phyloP scores from a whole-genome alignment of 75 land plant species.

The Azolla pinnata region DNA sequence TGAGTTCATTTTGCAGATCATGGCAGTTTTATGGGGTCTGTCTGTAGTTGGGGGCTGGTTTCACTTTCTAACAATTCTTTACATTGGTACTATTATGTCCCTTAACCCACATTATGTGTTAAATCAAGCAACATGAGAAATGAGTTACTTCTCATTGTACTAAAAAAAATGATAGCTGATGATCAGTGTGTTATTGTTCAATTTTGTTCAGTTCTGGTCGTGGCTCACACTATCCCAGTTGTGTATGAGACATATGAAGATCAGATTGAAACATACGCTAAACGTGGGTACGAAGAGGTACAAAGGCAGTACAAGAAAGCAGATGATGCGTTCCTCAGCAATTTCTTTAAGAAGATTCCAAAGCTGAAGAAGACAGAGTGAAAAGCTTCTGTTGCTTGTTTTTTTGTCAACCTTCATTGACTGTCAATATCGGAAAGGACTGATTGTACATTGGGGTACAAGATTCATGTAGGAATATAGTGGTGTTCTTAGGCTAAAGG shows the following conservation, averaged over 20 bases:
- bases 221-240: conserved; percentile 37
- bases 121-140: no score
- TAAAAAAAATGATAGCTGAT: no score
- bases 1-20: conserved; percentile 15
- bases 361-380: conserved; percentile 13
- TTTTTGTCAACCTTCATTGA: no score
- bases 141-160: no score
- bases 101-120: background rate
- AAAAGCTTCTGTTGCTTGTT: no score
- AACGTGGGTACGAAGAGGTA: conserved; percentile 10
- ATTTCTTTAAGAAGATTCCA: conserved; percentile 13
- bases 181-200: background rate
- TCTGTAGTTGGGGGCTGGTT: conserved; percentile 22
- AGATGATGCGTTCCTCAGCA: conserved; percentile 36
- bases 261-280: conserved; percentile 36
- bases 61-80: conserved; percentile 21
- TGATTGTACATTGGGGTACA: no score
- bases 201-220: conserved; percentile 24
- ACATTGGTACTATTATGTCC: conserved; percentile 12
- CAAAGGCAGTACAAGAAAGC: conserved; percentile 32
- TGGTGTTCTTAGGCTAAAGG: no score
- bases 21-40: conserved; percentile 14
- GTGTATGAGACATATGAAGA: conserved; percentile 63
- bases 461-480: no score
- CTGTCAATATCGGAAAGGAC: no score